Base-by-base conservation (phyloP, 192 early-diverging fungal species). In the Podochytrium sp. region DNA sequence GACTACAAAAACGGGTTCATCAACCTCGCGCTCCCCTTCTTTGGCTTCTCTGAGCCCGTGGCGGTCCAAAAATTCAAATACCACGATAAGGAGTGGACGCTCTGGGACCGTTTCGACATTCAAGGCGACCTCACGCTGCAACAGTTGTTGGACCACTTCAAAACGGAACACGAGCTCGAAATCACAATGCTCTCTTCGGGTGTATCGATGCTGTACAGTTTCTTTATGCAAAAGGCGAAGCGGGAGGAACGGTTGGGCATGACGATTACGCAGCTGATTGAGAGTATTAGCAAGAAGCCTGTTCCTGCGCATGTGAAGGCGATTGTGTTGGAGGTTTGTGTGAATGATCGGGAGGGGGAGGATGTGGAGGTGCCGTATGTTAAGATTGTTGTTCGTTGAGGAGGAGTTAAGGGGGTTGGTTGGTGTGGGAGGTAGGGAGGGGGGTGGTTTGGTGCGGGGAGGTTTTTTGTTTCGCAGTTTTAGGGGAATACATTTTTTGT, bases 1-100 rank as follows among this genome's bases (percentile, higher is more conserved):
- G 93, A 97, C 73, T 99, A 94, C 89, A 99, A 98, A 87, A 99
- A 99, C 79, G 96, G 96, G 12, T 99, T 99, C 80, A 86, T 98
- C 60, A 98, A 99, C 82, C 80, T 99, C 67, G 96, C 98, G 0
- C 79, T 99, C 64, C 96, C 98, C 29, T 98, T 99, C 91, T 95
- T 98, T 89, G 96, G 92, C 27, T 99, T 99, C 80, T 99, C 98
- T 27, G 98, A 99, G 77, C 98, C 98, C 12, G 95, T 99, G 76
- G 89, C 91, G 20, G 92, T 93, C 3, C 91, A 84, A n/a, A 94
- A 90, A 76, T 81, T 88, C 61, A 90, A 96, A 86, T 98, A 96
- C 83, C 82, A 94, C 76, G 95, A 92, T 65, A 80, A 68, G 0
- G 88, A 95, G 79, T 96, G 91, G 77, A 96, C 90, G 35, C 84